These are phyloP conservation scores for Purshia tridentata DNA, from an alignment of 306 rosid species.

Conservation along the genomic window DNA sequence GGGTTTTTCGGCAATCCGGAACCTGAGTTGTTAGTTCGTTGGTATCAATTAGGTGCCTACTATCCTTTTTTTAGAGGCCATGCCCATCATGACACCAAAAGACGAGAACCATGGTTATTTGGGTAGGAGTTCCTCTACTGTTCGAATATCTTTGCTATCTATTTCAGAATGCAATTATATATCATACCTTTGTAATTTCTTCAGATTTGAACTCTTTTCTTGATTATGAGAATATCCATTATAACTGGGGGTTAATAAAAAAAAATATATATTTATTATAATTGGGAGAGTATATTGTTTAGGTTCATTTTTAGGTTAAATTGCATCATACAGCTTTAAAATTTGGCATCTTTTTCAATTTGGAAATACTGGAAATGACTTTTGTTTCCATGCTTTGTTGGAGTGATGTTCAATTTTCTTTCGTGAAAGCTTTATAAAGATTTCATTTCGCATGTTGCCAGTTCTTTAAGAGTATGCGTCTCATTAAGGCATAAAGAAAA, in stretches of 20 bases:
- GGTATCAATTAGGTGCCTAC: conserved; percentile 94
- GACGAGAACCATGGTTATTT: conserved; percentile 98
- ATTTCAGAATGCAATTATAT: background rate
- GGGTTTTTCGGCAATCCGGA: conserved; percentile 98
- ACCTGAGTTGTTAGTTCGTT: conserved; percentile 84
- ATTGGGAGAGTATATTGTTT: background rate
- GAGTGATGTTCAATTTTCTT: background rate
- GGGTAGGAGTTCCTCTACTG: conserved; percentile 61
- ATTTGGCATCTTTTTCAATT: background rate
- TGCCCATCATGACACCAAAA: conserved; percentile 96
- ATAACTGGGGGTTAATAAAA: background rate
- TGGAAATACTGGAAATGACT: background rate
- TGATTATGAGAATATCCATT: too few relatives aligned
- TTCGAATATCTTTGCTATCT: background rate
- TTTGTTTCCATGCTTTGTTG: background rate
- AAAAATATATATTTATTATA: background rate
- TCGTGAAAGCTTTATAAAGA: background rate
- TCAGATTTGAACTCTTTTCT: background rate
- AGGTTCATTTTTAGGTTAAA: background rate
- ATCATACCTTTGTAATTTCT: background rate
- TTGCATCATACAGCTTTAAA: background rate
- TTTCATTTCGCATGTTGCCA: background rate
- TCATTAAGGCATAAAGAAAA: background rate
- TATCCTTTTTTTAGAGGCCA: conserved; percentile 94
- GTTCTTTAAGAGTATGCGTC: background rate